A percentile compares a stretch with the other conserved stretches of the same genome.
Evolutionary conservation across 192 early-diverging fungal genomes (phyloP).

Genomic region (Mortierella alpina): DNA sequence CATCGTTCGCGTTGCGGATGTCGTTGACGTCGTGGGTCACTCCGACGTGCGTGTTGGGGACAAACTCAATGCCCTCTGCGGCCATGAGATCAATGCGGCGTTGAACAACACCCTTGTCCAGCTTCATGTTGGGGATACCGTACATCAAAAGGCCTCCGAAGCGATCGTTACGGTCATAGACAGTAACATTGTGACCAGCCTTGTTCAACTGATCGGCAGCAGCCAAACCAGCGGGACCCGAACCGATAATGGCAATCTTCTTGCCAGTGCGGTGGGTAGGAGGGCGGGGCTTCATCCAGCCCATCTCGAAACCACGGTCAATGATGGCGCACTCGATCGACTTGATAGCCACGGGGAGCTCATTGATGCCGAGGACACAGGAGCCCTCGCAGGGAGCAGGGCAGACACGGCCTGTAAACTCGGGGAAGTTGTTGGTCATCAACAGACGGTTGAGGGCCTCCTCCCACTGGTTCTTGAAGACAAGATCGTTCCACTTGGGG

Average conservation of each 20-base stretch:
- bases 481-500: conserved; percentile 98
- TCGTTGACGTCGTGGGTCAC: conserved; percentile 78
- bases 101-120: conserved; percentile 96
- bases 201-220: conserved; percentile 98
- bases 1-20: conserved; percentile 79
- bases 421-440: conserved; percentile 99
- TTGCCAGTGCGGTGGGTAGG: conserved; percentile 85
- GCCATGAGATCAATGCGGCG: conserved; percentile 94
- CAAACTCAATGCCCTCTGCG: conserved; percentile 94
- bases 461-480: conserved; percentile 96
- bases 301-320: conserved; percentile 95
- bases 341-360: conserved; percentile 95
- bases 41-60: conserved; percentile 90
- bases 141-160: conserved; percentile 97
- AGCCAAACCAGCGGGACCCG: conserved; percentile 94
- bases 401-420: conserved; percentile 99
- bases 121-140: conserved; percentile 99
- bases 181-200: conserved; percentile 93
- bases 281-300: conserved; percentile 94
- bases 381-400: conserved; percentile 98
- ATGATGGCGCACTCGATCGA: conserved; percentile 98
- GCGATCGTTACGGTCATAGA: conserved; percentile 97
- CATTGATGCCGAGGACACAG: conserved; percentile 95
- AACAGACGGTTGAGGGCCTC: conserved; percentile 93
- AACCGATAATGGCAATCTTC: conserved; percentile 91